Evolutionary conservation across 2,329 filamentous ascomycete species (phyloP).

Genomic region (Colletotrichum liaoningense): DNA sequence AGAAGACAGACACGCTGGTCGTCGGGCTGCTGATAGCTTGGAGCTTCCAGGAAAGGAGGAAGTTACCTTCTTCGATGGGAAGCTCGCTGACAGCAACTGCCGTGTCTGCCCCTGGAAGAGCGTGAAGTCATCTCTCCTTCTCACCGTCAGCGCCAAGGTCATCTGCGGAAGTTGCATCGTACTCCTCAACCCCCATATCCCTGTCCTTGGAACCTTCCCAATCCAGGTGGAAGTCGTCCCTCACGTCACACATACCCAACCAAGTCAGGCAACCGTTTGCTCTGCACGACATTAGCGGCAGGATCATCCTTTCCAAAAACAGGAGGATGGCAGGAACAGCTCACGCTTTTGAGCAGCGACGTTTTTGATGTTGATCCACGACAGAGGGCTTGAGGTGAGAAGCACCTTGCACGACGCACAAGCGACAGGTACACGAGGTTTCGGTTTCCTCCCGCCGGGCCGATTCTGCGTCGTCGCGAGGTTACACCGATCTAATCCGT

Average conservation of each 20-base stretch:
- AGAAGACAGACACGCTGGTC: neutral
- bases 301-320: neutral
- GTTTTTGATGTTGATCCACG: neutral
- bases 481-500: neutral
- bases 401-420: neutral
- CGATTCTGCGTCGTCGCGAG: neutral
- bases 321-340: neutral
- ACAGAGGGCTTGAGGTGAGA: neutral
- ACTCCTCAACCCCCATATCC: neutral
- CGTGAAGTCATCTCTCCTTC: too few species aligned
- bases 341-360: neutral
- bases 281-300: neutral
- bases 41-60: neutral
- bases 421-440: neutral
- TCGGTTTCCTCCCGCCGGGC: neutral
- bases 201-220: neutral
- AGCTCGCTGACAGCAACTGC: neutral
- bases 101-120: too few species aligned
- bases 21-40: neutral
- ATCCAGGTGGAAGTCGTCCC: neutral
- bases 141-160: too few species aligned
- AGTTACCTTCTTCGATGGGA: neutral
- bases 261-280: neutral
- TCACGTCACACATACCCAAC: neutral
- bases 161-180: neutral